These are phyloP conservation scores for Boletus sp. DNA, from an alignment of 1,284 basidiomycete genomes.

Conservation along the genomic window DNA sequence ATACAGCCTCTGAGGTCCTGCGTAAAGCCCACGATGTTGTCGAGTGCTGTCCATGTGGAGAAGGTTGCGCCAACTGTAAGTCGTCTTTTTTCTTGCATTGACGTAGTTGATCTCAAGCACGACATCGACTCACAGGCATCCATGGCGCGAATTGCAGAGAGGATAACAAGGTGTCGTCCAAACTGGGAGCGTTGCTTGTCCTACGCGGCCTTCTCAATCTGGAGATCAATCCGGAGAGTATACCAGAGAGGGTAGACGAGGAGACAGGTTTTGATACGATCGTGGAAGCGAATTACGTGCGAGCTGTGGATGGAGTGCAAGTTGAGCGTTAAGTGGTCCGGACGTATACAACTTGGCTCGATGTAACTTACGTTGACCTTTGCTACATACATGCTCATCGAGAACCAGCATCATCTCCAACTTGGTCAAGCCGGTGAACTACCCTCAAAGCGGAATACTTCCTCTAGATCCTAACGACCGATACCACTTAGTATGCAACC, in stretches of 20 bases:
- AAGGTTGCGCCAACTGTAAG: conserved; percentile 75
- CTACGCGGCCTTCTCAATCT: conserved; percentile 58
- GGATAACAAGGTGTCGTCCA: conserved; percentile 64
- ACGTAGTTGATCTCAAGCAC: not conserved
- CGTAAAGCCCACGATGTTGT: conserved; percentile 60
- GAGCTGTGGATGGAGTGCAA: conserved; percentile 48
- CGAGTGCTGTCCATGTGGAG: conserved; percentile 63
- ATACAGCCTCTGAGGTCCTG: conserved; percentile 44
- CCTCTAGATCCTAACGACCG: conserved; percentile 48
- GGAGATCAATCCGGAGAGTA: conserved; percentile 46
- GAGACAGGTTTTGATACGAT: conserved; percentile 45
- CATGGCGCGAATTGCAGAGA: conserved; percentile 61
- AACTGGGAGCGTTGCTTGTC: conserved; percentile 68
- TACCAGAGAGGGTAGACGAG: conserved; percentile 33
- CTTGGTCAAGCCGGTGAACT: conserved; percentile 8
- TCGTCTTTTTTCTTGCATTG: conserved; percentile 5
- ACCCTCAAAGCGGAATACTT: conserved; percentile 72
- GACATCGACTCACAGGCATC: conserved; percentile 45
- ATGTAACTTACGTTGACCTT: too few species aligned
- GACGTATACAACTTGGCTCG: too few species aligned
- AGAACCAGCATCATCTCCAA: not conserved
- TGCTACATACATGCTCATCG: too few species aligned
- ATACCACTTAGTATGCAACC: conserved; percentile 4
- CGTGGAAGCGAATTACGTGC: conserved; percentile 50
- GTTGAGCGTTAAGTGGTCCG: conserved; percentile 1